Conservation (phyloP, 164 flowering plant species). For the Stephania yunnanensis region DNA sequence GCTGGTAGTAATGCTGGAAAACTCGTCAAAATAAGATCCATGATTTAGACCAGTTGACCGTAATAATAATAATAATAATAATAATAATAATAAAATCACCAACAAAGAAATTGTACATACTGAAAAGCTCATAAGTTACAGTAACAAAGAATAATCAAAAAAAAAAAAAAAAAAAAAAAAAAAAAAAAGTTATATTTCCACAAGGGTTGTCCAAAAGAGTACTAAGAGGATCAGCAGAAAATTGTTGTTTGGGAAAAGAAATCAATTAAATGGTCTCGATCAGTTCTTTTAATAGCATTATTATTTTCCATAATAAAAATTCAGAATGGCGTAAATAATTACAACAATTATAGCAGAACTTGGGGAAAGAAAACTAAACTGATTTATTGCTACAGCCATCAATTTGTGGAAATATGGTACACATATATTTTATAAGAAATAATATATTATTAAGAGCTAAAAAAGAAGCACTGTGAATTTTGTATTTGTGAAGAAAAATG, state of each 20-base stretch:
- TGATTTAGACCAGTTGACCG: neutral
- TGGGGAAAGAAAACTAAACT: no score
- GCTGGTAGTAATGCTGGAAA: neutral
- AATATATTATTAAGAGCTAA: no score
- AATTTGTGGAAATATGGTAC: no score
- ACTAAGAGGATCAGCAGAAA: neutral
- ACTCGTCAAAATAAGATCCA: neutral
- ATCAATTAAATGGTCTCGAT: neutral
- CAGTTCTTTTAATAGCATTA: neutral
- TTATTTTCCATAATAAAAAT: neutral
- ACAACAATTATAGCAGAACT: neutral
- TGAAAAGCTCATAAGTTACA: neutral
- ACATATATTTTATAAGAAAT: no score
- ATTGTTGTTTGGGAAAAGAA: neutral
- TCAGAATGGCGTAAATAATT: neutral
- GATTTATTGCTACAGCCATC: no score
- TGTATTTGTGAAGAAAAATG: no score
- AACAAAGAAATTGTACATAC: neutral
- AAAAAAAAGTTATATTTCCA: no score
- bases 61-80: neutral
- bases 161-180: no score
- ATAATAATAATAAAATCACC: neutral
- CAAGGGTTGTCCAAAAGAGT: neutral
- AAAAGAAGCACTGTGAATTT: no score
- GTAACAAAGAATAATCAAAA: neutral